A percentile compares a stretch with the other conserved stretches of the same genome.
These are phyloP conservation scores for Globisporangium mamillatum DNA, from an alignment of 352 stramenopile species.

Conservation along the genomic window DNA sequence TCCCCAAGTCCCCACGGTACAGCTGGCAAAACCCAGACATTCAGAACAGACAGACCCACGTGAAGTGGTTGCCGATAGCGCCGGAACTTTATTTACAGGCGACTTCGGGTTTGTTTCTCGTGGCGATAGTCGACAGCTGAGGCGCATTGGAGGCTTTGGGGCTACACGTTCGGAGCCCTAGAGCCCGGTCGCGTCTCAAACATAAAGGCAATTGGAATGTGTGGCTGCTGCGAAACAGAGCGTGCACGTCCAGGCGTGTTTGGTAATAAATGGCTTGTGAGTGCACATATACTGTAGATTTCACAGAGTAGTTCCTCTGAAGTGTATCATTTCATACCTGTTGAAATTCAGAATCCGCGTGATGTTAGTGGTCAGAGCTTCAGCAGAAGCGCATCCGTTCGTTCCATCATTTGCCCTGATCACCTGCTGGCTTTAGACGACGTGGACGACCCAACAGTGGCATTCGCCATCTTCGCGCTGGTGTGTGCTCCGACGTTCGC, in stretches of 20 bases:
- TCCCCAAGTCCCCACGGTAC: neutral
- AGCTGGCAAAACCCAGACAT: neutral
- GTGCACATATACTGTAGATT: neutral
- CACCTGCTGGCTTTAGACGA: too few relatives aligned
- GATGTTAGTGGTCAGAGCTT: neutral
- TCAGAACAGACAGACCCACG: neutral
- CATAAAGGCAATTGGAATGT: neutral
- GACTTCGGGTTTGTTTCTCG: neutral
- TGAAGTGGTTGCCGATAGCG: neutral
- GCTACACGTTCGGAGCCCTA: too few relatives aligned
- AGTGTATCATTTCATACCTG: neutral
- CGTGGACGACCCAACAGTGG: neutral
- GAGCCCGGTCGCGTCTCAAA: neutral
- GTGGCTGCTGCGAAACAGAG: neutral
- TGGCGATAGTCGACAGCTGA: neutral
- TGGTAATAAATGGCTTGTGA: neutral
- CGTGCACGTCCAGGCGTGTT: neutral
- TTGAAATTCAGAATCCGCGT: neutral
- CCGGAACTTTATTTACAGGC: neutral
- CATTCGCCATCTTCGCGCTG: neutral
- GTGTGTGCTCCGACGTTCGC: too few relatives aligned
- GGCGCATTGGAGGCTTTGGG: neutral
- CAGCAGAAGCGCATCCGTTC: neutral
- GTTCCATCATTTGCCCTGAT: neutral
- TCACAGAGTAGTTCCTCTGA: too few relatives aligned